Base-by-base conservation (phyloP, 75 land plant genomes). In the Picea sitchensis region DNA sequence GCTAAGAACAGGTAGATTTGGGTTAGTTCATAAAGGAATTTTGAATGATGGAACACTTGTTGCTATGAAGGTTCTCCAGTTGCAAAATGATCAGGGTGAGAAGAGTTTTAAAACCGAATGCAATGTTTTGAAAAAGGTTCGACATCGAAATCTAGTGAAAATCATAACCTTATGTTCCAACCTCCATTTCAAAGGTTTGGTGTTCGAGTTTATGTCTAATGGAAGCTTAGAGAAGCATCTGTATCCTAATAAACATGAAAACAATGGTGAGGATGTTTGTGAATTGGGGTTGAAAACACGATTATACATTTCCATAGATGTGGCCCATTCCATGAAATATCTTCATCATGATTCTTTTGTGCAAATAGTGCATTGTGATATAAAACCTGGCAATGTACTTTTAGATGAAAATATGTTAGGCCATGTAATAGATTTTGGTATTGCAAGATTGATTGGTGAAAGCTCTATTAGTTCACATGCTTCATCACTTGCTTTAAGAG, bases 261-360 rank as follows among this genome's bases (percentile, higher is more conserved):
- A 51, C 12, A 51, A 51, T 51, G 51, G 20, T 73, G 58, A 21
- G 18, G 17, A 21, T 20, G 56, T 51, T 1, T 17, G 41, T 21
- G 8, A 41, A 23, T 17, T 82, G 9, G 38, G 7, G 7, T 58
- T 76, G 1, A 12, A 14, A 14, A 69, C 65, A 7, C 57, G 80
- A 26, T 68, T 84, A 75, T 58, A 82, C n/a, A 84, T 84, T 15
- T 80, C 85, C 60, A 82, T 71, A 51, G 85, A 84, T 78, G 21
- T 78, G 12, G 86, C 86, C 9, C 80, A 73, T 15, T 84, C 85
- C 2, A 63, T 84, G 80, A 71, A 86, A 3, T 84, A 84, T 36
- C 85, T 84, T 14, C 85, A 84, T 56, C 85, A 64, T 15, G 34
- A 82, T 71, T 81, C 69, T 18, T 56, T 21, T 78, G 30, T 58